A percentile compares a stretch with the other conserved stretches of the same genome.
Conservation (phyloP, 2,329 filamentous ascomycete species). For the Torrubiellomyces zombiae region DNA sequence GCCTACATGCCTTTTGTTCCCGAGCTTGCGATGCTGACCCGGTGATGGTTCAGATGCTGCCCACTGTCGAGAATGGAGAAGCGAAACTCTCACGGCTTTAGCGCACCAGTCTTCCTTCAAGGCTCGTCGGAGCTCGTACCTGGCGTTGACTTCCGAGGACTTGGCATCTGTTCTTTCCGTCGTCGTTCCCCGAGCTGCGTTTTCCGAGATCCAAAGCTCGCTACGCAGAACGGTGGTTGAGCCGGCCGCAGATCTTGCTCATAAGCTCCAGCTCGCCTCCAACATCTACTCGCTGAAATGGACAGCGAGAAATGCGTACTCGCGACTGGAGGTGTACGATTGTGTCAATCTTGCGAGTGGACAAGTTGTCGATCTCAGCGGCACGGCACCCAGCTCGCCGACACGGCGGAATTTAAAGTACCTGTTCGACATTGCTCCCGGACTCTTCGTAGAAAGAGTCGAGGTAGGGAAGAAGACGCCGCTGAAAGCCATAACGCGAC, state of each 20-base stretch:
- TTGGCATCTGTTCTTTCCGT: conserved; percentile 14
- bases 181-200: conserved; percentile 11
- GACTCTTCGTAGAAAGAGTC: conserved; percentile 19
- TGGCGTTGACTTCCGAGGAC: conserved; percentile 16
- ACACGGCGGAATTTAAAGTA: conserved; percentile 15
- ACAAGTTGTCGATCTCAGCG: conserved; percentile 12
- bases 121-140: conserved; percentile 11
- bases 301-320: conserved; percentile 18
- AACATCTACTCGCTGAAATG: conserved; percentile 20
- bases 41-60: conserved; percentile 12
- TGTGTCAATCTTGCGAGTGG: conserved; percentile 19
- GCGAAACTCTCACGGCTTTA: conserved; percentile 18
- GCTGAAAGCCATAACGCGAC: conserved; percentile 16
- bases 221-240: conserved; percentile 16
- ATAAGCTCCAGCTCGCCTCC: conserved; percentile 17
- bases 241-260: conserved; percentile 19
- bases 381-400: conserved; percentile 12
- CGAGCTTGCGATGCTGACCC: conserved; percentile 1
- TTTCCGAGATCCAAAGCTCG: conserved; percentile 15
- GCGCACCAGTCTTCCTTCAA: conserved; percentile 16
- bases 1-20: background rate
- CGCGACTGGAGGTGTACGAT: conserved; percentile 20
- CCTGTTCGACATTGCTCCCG: conserved; percentile 19
- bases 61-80: conserved; percentile 20
- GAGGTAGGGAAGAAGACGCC: conserved; percentile 15